Conservation (phyloP, 2,329 filamentous ascomycete species). For the Malbranchea zuffiana region DNA sequence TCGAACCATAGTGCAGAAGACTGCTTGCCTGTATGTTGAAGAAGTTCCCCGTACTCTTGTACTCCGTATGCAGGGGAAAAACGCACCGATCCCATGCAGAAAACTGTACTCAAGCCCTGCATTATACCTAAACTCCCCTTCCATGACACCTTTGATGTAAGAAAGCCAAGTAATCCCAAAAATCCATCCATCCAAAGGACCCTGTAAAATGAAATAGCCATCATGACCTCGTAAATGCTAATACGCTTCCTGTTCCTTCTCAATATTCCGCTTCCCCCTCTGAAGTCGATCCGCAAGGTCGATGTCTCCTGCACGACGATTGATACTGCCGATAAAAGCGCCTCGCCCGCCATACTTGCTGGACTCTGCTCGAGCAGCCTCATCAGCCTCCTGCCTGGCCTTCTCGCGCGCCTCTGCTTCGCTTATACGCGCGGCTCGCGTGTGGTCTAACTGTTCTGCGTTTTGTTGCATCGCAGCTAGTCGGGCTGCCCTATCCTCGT, state of each 20-base stretch:
- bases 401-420: slow-evolving; percentile 56
- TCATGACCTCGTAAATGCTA: slow-evolving; percentile 18
- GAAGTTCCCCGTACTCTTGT: no score
- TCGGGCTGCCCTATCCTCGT: slow-evolving; percentile 51
- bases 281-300: slow-evolving; percentile 35
- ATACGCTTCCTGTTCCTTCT: slow-evolving; percentile 29
- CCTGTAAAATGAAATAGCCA: no score
- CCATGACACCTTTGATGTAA: no score
- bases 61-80: no score
- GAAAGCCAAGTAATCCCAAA: no score
- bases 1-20: no score
- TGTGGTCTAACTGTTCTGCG: slow-evolving; percentile 55
- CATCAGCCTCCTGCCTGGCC: slow-evolving; percentile 53
- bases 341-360: slow-evolving; percentile 53
- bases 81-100: no score
- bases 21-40: no score
- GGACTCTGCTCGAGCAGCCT: slow-evolving; percentile 48
- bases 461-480: slow-evolving; percentile 62
- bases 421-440: slow-evolving; percentile 55
- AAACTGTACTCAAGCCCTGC: no score
- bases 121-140: no score
- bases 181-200: no score
- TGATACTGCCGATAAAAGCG: slow-evolving; percentile 53
- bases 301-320: slow-evolving; percentile 43
- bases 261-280: slow-evolving; percentile 27